Base-by-base conservation (phyloP, 495 filamentous ascomycete species). In the Penicillium herquei region DNA sequence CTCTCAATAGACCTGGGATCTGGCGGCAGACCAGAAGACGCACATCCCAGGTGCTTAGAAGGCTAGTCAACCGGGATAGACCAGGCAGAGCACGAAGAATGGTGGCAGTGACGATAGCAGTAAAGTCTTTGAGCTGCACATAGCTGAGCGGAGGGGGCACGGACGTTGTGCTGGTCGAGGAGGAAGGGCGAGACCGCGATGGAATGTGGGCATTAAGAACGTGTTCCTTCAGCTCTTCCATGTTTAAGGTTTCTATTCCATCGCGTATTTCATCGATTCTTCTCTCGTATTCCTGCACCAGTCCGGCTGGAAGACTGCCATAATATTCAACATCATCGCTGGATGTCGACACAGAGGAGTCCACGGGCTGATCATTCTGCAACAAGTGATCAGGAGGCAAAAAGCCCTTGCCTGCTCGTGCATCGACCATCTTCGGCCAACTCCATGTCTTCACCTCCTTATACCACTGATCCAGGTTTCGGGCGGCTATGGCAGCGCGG, bases 201-300 rank as follows among this genome's bases (percentile, higher is more conserved):
- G 71, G 75, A 67, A 86, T 82, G 75, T 94, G 87, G 54, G 86
- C 88, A 76, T 87, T 85, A 52, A 96, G 75, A 58, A 98, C 89
- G 68, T 92, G 90, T 45, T 79, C 82, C 74, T 97, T 97, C 62
- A 98, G 84, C 61, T 95, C 92, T 57, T 96, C 92, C 43, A 98
- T 79, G 50, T 91, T 84, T 44, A 98, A 74, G 40, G 81, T 80
- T 17, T 93, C 89, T 77, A 97, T 83, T 47, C 84, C 87, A 46
- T 85, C 81, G 17, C 76, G 76, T 57, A 98, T 96, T 50, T 87
- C 83, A 35, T 93, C 87, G 21, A 96, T 79, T 30, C 93, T 81
- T 37, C 69, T 73, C 64, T 92, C 88, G 66, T 94, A 91, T 48
- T 73, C 65, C 31, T 80, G 68, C 0, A 92, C 85, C 30, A 84